Base-by-base conservation (phyloP, 495 filamentous ascomycete species). In the Aspergillus egyptiacus region DNA sequence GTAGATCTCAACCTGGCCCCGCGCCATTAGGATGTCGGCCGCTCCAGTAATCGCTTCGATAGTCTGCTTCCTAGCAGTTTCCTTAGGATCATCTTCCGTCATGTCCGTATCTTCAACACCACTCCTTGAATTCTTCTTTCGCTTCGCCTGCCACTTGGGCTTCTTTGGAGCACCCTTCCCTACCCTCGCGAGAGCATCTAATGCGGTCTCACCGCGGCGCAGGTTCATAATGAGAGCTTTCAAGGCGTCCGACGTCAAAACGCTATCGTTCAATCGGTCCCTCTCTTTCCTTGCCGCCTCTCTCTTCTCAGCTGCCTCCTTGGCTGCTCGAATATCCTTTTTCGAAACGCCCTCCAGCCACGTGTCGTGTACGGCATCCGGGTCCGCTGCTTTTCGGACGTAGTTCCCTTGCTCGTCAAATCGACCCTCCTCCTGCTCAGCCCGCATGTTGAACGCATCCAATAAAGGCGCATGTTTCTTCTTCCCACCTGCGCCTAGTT, bases 381-480 rank as follows among this genome's bases (percentile, higher is more conserved):
- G 88, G 58, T 98, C 93, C 0, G 67, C 73, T 1, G 90, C 90
- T 54, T 91, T 93, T n/a, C 93, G 78, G 24, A 98, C 81, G 62
- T 76, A 98, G 61, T 96, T 97, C 2, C 93, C 93, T 13, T 80
- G 70, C 45, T 87, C 86, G 60, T 98, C 93, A 58, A 96, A 97
- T 10, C 80, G 74, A 0, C 93, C 93, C 59, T 97, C 93, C 63
- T 98, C 94, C 59, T 90, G 82, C 66, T 98, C 93, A 5, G 74
- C 68, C 39, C 77, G 81, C 80, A 98, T 90, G 59, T 98, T 96
- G 75, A 98, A 98, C 0, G 90, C 93, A 66, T 96, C 93, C 20
- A 97, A 74, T 57, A 93, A 84, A n/a, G 93, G 93, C 13, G 94
- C 94, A 63, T 95, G 88, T 62, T 86, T 90, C 67, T 96, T 97